Evolutionary conservation across 306 rosid genomes (phyloP).

Genomic region (Rosa persica): DNA sequence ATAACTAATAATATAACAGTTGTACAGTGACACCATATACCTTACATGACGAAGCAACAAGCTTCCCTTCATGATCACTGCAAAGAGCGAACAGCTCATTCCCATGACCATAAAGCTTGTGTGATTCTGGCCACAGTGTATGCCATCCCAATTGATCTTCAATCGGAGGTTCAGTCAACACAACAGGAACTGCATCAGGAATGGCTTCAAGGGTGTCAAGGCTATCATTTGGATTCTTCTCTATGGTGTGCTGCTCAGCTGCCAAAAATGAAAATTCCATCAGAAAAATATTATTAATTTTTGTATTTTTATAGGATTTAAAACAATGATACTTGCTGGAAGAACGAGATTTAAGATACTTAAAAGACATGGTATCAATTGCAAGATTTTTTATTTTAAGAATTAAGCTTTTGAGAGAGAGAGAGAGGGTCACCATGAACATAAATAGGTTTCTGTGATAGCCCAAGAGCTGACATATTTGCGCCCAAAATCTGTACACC

Average conservation of each 20-base stretch:
- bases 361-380: not conserved
- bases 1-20: conserved; percentile 2
- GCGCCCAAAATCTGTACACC: conserved; percentile 96
- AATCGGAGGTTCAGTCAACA: conserved; percentile 83
- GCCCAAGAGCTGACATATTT: conserved; percentile 98
- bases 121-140: conserved; percentile 98
- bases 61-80: conserved; percentile 80
- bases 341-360: not conserved
- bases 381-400: not conserved
- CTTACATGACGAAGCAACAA: conserved; percentile 96
- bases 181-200: conserved; percentile 88
- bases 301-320: not conserved
- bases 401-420: not conserved
- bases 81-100: conserved; percentile 87
- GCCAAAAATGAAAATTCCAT: conserved; percentile 19
- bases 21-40: conserved; percentile 39
- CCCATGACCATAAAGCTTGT: conserved; percentile 97
- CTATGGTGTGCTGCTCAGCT: conserved; percentile 53
- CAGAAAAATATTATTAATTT: conserved; percentile 15
- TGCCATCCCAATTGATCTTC: conserved; percentile 98
- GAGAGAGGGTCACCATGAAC: conserved; percentile 58
- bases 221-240: conserved; percentile 56
- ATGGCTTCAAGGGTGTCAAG: conserved; percentile 79
- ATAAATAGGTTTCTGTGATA: conserved; percentile 93
- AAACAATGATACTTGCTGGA: not conserved